phyloP scores from a whole-genome alignment of 106 monocot species.

The Xerophyta viscosa region DNA sequence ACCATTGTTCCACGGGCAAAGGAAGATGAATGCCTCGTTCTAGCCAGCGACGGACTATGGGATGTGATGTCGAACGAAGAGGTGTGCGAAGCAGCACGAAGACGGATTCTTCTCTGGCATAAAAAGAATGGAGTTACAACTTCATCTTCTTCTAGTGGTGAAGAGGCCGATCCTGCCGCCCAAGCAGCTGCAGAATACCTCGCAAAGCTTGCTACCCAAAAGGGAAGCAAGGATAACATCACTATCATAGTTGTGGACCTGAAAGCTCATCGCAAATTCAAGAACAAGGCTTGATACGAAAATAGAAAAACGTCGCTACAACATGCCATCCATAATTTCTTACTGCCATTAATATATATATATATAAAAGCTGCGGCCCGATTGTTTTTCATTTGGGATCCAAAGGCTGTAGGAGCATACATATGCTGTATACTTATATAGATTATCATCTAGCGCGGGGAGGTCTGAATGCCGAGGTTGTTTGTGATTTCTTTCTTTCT shows the following conservation, averaged over 20 bases:
- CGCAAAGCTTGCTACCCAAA: constrained; percentile 44
- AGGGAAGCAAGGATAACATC: constrained; percentile 79
- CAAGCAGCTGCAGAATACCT: constrained; percentile 66
- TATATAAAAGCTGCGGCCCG: not conserved
- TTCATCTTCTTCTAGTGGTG: constrained; percentile 9
- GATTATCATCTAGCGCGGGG: not conserved
- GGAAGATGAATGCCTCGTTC: constrained; percentile 61
- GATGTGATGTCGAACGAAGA: constrained; percentile 60
- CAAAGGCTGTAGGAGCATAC: not conserved
- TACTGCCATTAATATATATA: not conserved
- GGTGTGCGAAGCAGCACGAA: constrained; percentile 49
- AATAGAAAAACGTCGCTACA: not conserved
- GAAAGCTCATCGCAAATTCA: constrained; percentile 53
- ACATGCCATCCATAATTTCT: not conserved
- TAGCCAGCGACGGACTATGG: constrained; percentile 69
- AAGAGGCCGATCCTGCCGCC: constrained; percentile 35
- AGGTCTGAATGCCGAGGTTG: not conserved
- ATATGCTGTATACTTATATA: not conserved
- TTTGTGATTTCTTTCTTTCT: not conserved
- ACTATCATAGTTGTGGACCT: constrained; percentile 56
- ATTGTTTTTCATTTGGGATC: constrained; percentile 3
- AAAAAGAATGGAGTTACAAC: constrained; percentile 34
- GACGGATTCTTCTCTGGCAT: constrained; percentile 50
- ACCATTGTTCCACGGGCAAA: constrained; percentile 27
- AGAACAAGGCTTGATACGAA: constrained; percentile 15